phyloP scores from a whole-genome alignment of 805 yeast species.

The Lipomyces lipofer region DNA sequence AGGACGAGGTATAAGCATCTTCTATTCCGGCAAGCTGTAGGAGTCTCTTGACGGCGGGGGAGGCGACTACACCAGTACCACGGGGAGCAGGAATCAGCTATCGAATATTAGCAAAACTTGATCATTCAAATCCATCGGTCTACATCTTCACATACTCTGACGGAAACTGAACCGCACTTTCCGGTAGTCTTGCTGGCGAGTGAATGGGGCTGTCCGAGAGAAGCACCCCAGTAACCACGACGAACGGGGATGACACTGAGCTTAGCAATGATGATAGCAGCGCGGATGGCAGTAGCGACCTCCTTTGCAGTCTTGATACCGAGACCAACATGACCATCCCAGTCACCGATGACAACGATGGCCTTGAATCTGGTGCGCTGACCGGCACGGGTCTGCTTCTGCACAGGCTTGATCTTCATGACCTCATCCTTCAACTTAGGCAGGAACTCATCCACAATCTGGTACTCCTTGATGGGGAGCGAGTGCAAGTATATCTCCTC shows the following conservation, averaged over 20 bases:
- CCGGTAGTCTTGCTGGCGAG: slow-evolving; percentile 97
- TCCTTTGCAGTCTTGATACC: slow-evolving; percentile 99
- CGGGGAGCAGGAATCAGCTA: slow-evolving; percentile 98
- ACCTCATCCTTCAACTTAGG: slow-evolving; percentile 98
- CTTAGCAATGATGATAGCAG: slow-evolving; percentile 99
- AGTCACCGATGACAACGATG: slow-evolving; percentile 98
- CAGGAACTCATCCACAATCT: slow-evolving; percentile 93
- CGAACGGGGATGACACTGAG: slow-evolving; percentile 98
- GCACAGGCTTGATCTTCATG: slow-evolving; percentile 99
- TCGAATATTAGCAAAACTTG: too few species aligned
- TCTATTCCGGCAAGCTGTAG: slow-evolving; percentile 99
- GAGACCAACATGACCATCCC: slow-evolving; percentile 99
- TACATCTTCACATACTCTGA: slow-evolving; percentile 61
- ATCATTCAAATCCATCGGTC: not conserved
- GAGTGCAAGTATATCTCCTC: slow-evolving; percentile 99
- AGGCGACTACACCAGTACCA: slow-evolving; percentile 99
- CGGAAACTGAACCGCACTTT: slow-evolving; percentile 99
- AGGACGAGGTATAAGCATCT: slow-evolving; percentile 98
- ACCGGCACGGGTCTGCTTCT: slow-evolving; percentile 99
- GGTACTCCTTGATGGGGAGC: slow-evolving; percentile 99
- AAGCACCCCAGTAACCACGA: slow-evolving; percentile 99
- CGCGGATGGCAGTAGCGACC: slow-evolving; percentile 99
- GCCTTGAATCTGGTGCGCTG: slow-evolving; percentile 99
- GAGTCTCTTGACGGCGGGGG: slow-evolving; percentile 99
- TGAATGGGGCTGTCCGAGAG: slow-evolving; percentile 99